phyloP scores from a whole-genome alignment of 371 early-diverging fungal genomes.

The Apophysomyces variabilis region DNA sequence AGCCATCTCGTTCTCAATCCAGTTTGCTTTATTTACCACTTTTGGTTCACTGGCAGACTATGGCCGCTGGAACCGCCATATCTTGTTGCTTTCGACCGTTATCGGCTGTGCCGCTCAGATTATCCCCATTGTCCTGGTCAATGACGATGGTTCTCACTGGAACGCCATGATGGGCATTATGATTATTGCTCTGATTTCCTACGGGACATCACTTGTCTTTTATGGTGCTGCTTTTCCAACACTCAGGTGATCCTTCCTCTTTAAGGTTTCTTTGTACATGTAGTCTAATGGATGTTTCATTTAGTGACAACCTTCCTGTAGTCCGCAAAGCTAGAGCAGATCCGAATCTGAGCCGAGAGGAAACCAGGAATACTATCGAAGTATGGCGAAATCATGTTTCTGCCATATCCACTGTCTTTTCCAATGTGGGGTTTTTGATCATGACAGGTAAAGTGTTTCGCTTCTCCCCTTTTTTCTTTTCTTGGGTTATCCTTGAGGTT shows the following conservation, averaged over 20 bases:
- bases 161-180: conserved; percentile 51
- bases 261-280: background rate
- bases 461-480: background rate
- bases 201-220: conserved; percentile 54
- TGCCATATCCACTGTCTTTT: conserved; percentile 51
- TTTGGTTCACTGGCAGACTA: conserved; percentile 56
- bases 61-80: conserved; percentile 50
- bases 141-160: conserved; percentile 51
- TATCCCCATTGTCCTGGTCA: conserved; percentile 39
- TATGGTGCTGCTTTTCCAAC: conserved; percentile 56
- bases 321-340: conserved; percentile 48
- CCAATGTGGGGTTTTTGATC: conserved; percentile 52
- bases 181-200: conserved; percentile 44
- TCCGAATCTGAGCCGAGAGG: conserved; percentile 30
- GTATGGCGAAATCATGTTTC: conserved; percentile 58
- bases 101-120: conserved; percentile 50
- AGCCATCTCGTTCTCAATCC: conserved; percentile 50
- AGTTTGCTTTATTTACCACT: conserved; percentile 50
- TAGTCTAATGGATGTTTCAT: background rate
- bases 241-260: conserved; percentile 31
- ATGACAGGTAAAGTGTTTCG: conserved; percentile 33
- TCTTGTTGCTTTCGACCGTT: conserved; percentile 43
- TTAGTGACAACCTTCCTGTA: conserved; percentile 50
- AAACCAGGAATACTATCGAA: conserved; percentile 30
- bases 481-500: background rate